A percentile compares a stretch with the other conserved stretches of the same genome.
Conservation (phyloP, 169 alveolate genomes). For the Blepharisma undulans region DNA sequence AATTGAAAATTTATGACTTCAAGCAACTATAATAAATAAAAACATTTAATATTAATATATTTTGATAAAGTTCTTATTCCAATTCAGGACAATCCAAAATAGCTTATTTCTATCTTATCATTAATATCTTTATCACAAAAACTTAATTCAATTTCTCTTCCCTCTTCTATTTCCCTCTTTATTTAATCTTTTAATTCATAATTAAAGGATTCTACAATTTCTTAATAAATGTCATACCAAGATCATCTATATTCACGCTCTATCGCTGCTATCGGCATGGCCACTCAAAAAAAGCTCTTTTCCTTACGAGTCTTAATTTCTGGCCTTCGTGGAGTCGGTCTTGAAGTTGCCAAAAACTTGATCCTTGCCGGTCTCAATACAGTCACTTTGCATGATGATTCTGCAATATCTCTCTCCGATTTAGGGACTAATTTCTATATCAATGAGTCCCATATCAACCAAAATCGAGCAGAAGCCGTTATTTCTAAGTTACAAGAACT, state of each 20-base stretch:
- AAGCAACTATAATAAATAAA: too few species aligned
- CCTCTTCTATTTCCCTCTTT: too few species aligned
- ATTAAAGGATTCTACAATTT: not conserved
- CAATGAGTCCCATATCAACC: slow-evolving; percentile 87
- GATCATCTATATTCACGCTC: slow-evolving; percentile 94
- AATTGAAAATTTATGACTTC: too few species aligned
- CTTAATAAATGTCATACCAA: not conserved
- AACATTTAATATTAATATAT: too few species aligned
- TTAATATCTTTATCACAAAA: too few species aligned
- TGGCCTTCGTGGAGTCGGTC: slow-evolving; percentile 94
- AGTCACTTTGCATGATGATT: slow-evolving; percentile 91
- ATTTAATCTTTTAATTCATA: not conserved
- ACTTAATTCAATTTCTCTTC: too few species aligned
- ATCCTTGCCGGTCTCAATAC: slow-evolving; percentile 95
- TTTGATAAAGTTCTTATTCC: too few species aligned
- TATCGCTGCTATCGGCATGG: slow-evolving; percentile 98
- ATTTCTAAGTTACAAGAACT: slow-evolving; percentile 86
- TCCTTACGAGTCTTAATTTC: slow-evolving; percentile 91
- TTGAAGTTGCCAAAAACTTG: slow-evolving; percentile 94
- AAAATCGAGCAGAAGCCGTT: slow-evolving; percentile 87
- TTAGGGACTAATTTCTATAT: slow-evolving; percentile 93
- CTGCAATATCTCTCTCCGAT: slow-evolving; percentile 82
- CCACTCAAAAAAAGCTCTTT: slow-evolving; percentile 94
- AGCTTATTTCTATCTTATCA: too few species aligned
- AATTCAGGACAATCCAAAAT: too few species aligned